Base-by-base conservation (phyloP, 2,329 filamentous ascomycete species). In the Fusarium tjaetaba region DNA sequence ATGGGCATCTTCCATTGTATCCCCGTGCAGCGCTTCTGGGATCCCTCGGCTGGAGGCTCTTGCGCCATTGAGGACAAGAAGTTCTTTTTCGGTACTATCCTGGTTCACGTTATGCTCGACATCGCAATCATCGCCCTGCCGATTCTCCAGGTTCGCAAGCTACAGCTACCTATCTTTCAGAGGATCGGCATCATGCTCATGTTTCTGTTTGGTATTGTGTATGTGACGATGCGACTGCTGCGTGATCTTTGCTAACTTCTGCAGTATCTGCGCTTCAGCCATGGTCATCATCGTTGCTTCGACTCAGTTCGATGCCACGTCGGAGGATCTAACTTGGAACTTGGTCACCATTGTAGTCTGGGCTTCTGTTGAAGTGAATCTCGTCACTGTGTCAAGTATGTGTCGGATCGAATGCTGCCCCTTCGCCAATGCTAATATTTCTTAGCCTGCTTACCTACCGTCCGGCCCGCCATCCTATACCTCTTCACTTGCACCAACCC, bases 21-120 rank as follows among this genome's bases (percentile, higher is more conserved):
- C 1, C 75, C 75, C 2, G 58, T 77, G 4, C 36, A 70, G 11
- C 43, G 57, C 0, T 77, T 77, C 24, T 77, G 75, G 75, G 69
- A 77, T 13, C 55, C 53, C 1, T 53, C 53, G 0, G 61, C 64
- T 2, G 65, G 63, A 5, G 65, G 65, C 24, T 41, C 32, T 14
- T 77, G 75, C 4, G 55, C 58, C 2, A 76, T 77, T 24, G 66
- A 81, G 45, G 78, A 79, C n/a, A 72, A 73, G 8, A 79, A 76
- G 38, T 82, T 81, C 71, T 81, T 81, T 65, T 79, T 81, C 43
- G 80, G 80, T 14, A 81, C 79, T 1, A 74, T 80, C 9, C 38
- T 81, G 4, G 72, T 74, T 0, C 81, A 83, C 41, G 66, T 80
- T 5, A 28, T 80, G 3, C 72, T 82, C 18, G 81, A 83, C 10